Evolutionary conservation across 306 rosid species (phyloP), one percentile per base, ranked within the genome.

Genomic region (Pterocarpus macrocarpus): DNA sequence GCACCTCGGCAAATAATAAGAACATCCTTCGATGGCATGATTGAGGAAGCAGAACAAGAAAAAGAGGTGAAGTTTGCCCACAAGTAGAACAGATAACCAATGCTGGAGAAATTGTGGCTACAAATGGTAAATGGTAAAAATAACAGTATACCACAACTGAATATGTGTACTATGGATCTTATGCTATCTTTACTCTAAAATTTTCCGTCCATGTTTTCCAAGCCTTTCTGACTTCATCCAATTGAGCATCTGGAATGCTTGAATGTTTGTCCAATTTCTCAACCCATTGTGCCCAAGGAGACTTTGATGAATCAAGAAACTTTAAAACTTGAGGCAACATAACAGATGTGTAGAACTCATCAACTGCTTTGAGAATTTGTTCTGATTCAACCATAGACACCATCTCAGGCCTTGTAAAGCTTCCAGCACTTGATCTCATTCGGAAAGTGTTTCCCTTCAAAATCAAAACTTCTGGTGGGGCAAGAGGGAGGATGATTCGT

Each of bases 261-360:
- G 96, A 81, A 87, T 87, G 64, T 67, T 44, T 82, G 57, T 93
- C 94, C 91, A 93, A 84, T 6, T 88, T 93, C 79, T 91, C 97
- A 73, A 90, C 93, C 97, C 99, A 95, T 64, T 86, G 79, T 22
- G 32, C 80, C 97, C 96, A 95, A 58, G 94, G 99, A 80, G 90
- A 79, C n/a, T 81, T 85, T 44, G 91, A 81, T 11, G 96, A 88
- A 77, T 95, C 94, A 69, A 95, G 87, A 76, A 93, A 89, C 71
- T 86, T 85, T 17, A 92, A 76, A 75, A 93, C 78, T 83, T 89
- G 83, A 35, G 98, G 99, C 86, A 95, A 78, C 87, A 95, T 81
- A 49, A 84, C 76, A 80, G 93, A 87, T 41, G n/a, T 55, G 83
- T 91, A 91, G 91, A 95, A 95, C 69, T 89, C 90, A 0, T 91